Evolutionary conservation across 768 basidiomycete species (phyloP), one percentile per base, ranked within the genome.

Genomic region (Collybiopsis confluens): DNA sequence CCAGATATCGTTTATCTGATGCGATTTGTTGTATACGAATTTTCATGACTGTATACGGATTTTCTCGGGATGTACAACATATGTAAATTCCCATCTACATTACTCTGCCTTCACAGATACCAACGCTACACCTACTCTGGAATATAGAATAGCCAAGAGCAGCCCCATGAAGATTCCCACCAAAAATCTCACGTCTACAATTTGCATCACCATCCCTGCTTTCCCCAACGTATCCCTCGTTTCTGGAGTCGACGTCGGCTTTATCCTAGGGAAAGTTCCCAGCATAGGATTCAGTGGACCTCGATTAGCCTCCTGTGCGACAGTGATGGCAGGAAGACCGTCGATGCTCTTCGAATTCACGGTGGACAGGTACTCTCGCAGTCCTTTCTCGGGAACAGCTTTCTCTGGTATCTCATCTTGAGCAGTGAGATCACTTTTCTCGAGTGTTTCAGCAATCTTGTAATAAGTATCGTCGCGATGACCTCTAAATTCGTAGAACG

Each of bases 391-490:
- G 37, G 68, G 63, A 54, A 58, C 59, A 36, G 45, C 28, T 20
- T 30, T 18, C 51, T 45, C 46, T 26, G 16, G 38, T 7, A 45
- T 54, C 7, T 11, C 36, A 4, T 36, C 50, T 26, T 51, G 49
- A 1, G 51, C 42, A 26, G 47, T 60, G 4, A 55, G 60, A 30
- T 67, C 66, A 57, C 83, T 81, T 2, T 61, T 57, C 0, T 49
- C 48, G 63, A 86, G 83, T 49, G 74, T 71, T 55, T 65, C 67
- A 8, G 66, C 69, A 27, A 73, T 73, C 65, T 65, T 79, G 26
- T 76, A 70, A 38, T 77, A 69, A 15, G 83, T 77, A 8, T 72
- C 72, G 1, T 73, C 76, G 23, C 86, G 82, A 52, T 85, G 80
- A 3, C 71, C 68, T 37, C 78, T 65, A 67, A 79, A 88, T 40